Evolutionary conservation across 768 basidiomycete genomes (phyloP).

Genomic region (Austroboletus festivus): DNA sequence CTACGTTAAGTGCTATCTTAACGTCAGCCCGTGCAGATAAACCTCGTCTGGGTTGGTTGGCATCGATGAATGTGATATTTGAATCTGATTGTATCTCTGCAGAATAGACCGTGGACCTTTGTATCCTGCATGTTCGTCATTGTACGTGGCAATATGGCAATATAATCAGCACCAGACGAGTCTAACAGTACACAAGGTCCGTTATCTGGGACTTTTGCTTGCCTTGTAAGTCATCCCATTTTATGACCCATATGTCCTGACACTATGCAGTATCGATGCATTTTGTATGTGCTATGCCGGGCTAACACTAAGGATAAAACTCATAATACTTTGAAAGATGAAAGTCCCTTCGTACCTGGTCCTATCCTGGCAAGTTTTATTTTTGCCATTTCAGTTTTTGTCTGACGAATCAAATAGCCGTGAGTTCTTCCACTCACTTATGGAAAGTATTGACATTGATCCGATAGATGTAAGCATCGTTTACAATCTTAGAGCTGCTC

Average conservation of each 20-base stretch:
- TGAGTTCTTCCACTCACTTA: too few relatives aligned
- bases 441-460: background rate
- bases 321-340: conserved; percentile 9
- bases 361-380: conserved; percentile 5
- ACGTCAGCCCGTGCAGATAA: conserved; percentile 3
- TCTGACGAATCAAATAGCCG: conserved; percentile 7
- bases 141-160: conserved; percentile 8
- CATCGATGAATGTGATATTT: background rate
- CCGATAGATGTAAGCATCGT: conserved; percentile 14
- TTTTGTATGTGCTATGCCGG: conserved; percentile 5
- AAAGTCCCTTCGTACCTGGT: conserved; percentile 18
- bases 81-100: conserved; percentile 1
- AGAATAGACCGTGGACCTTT: conserved; percentile 17
- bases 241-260: too few relatives aligned
- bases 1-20: background rate
- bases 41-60: conserved; percentile 18
- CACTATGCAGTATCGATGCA: background rate
- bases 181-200: conserved; percentile 12
- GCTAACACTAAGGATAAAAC: background rate
- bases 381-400: background rate
- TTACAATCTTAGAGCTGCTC: background rate
- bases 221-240: conserved; percentile 14
- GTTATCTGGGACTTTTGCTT: conserved; percentile 12
- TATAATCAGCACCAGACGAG: too few relatives aligned
- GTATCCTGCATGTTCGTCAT: conserved; percentile 13